Evolutionary conservation across 2,329 filamentous ascomycete genomes (phyloP).

Genomic region (Coniochaeta ligniaria): DNA sequence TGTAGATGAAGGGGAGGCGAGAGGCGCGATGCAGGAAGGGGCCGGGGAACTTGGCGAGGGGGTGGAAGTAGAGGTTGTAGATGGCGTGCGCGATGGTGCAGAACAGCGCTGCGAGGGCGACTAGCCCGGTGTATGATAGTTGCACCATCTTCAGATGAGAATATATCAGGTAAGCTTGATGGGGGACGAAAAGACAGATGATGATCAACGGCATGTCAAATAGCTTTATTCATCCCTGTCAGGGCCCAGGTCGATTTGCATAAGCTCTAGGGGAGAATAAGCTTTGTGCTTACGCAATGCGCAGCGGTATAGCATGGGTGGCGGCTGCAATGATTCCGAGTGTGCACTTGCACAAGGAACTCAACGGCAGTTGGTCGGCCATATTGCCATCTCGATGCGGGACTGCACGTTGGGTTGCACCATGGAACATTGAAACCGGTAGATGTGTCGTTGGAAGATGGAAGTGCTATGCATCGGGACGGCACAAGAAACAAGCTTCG

Average conservation of each 20-base stretch:
- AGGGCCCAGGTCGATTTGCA: too few relatives aligned
- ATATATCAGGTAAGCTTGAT: too few relatives aligned
- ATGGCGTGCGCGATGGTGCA: conserved; percentile 5
- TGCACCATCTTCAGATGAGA: not conserved
- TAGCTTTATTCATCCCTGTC: too few relatives aligned
- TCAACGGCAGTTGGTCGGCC: not conserved
- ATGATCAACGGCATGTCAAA: too few relatives aligned
- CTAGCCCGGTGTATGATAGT: not conserved
- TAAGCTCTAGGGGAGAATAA: too few relatives aligned
- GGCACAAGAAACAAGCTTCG: not conserved
- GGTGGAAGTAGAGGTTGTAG: conserved; percentile 20
- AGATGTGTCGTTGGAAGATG: not conserved
- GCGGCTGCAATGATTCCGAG: too few relatives aligned
- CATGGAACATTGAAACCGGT: not conserved
- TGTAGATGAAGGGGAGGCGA: conserved; percentile 34
- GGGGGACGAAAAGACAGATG: too few relatives aligned
- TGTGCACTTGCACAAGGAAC: not conserved
- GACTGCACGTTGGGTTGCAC: not conserved
- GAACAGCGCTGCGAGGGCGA: not conserved
- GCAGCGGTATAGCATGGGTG: too few relatives aligned
- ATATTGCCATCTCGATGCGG: not conserved
- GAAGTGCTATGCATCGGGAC: too few relatives aligned
- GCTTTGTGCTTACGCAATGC: too few relatives aligned
- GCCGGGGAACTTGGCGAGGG: conserved; percentile 15
- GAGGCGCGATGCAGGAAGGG: conserved; percentile 15